Base-by-base conservation (phyloP, 2,329 filamentous ascomycete species). In the Rutstroemia sp. region DNA sequence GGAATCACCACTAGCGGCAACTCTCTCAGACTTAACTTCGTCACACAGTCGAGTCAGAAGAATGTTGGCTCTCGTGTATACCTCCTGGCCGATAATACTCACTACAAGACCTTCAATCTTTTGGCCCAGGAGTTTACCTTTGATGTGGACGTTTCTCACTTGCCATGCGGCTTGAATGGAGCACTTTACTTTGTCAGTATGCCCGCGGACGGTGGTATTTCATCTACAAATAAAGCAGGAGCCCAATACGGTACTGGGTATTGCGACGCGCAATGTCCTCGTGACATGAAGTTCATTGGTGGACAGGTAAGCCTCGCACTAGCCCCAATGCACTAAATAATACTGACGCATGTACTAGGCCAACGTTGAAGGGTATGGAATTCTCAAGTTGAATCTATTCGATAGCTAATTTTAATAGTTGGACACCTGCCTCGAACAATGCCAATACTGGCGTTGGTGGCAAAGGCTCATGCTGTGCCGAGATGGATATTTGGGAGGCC, bases 71-170 rank as follows among this genome's bases (percentile, higher is more conserved):
- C 81, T 55, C 79, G 86, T 63, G 72, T 84, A 45, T 89, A 87
- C 69, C 76, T 88, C 60, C 79, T 88, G 74, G 77, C 79, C 63
- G 73, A 76, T 51, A 79, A 83, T 46, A 75, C 74, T 63, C 79
- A 78, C 58, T 89, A 89, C 71, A 73, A 87, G 72, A 77, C 79
- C 67, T 84, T 88, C 72, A 77, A 81, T 58, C 75, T 88, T 57
- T 75, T 83, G 54, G 82, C 82, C 71, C 78, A 84, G 66, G 86
- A 89, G 70, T 84, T 89, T 72, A 84, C 83, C 54, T 87, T 89
- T 60, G 84, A 88, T 55, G 84, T 88, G 25, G 86, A 89, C 67
- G 80, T 87, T 46, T 87, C 84, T 42, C 78, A 79, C 66, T 74
- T 87, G 19, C 79, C 80, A 58, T 89, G 86, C 65, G 86, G 86